Evolutionary conservation across 257 asterid genomes (phyloP).

Genomic region (Solanum ossicruentum): DNA sequence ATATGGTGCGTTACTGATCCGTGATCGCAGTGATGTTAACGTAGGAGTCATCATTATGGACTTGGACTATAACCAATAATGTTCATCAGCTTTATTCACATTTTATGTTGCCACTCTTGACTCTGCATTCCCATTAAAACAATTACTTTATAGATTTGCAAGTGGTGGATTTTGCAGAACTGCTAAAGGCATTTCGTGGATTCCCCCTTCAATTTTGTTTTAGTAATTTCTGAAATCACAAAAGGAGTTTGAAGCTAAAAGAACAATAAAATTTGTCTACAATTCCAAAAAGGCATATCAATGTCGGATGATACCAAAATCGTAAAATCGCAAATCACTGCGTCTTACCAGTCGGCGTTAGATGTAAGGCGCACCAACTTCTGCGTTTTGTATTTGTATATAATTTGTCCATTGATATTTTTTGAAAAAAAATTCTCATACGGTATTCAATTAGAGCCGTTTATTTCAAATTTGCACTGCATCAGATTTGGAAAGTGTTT

Average conservation of each 20-base stretch:
- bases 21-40: background rate
- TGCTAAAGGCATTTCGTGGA: background rate
- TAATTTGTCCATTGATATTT: background rate
- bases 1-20: background rate
- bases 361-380: no score
- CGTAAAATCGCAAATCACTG: no score
- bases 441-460: fast-evolving
- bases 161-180: background rate
- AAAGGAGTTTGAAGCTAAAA: no score
- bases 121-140: background rate
- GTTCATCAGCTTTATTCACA: background rate
- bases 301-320: no score
- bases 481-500: no score
- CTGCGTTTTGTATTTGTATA: no score
- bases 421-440: no score
- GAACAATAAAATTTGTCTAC: no score
- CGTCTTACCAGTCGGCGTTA: no score
- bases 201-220: background rate
- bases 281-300: no score
- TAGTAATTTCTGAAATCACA: background rate
- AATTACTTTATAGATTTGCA: background rate
- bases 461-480: no score
- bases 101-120: background rate
- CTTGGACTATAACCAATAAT: background rate
- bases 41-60: background rate